A percentile compares a stretch with the other conserved stretches of the same genome.
Conservation (phyloP, 306 rosid genomes). For the Quercus robur region DNA sequence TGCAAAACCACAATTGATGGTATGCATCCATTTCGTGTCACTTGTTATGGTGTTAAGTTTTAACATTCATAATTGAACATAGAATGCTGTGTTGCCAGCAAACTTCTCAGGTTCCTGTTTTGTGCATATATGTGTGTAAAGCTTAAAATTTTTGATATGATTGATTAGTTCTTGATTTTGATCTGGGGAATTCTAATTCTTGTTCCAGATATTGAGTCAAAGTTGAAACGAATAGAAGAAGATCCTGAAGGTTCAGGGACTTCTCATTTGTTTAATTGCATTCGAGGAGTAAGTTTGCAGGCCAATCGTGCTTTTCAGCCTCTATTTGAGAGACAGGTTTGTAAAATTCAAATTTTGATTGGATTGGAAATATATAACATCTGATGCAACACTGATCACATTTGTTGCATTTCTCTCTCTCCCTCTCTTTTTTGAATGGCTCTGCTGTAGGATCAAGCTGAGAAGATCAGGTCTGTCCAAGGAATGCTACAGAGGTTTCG, state of each 20-base stretch:
- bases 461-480: slow-evolving; percentile 95
- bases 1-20: slow-evolving; percentile 99
- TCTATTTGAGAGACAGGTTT: slow-evolving; percentile 94
- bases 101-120: neutral
- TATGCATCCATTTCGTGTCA: slow-evolving; percentile 33
- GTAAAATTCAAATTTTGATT: slow-evolving; percentile 28
- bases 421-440: slow-evolving; percentile 13
- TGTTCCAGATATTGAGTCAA: slow-evolving; percentile 86
- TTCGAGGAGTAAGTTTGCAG: slow-evolving; percentile 77
- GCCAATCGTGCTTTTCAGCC: slow-evolving; percentile 96
- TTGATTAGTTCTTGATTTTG: slow-evolving; percentile 17
- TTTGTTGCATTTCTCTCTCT: slow-evolving; percentile 16
- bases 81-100: slow-evolving; percentile 9
- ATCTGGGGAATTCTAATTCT: slow-evolving; percentile 19
- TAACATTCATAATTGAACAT: slow-evolving; percentile 7
- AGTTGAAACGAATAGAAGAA: slow-evolving; percentile 86
- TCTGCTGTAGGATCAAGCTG: slow-evolving; percentile 83
- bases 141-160: neutral
- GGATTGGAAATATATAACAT: slow-evolving; percentile 14
- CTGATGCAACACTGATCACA: slow-evolving; percentile 27
- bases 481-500: slow-evolving; percentile 99
- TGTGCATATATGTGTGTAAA: slow-evolving; percentile 7
- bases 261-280: slow-evolving; percentile 74
- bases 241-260: slow-evolving; percentile 99
- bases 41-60: slow-evolving; percentile 16